These are phyloP conservation scores for Saccharomyces hybrid DNA, from an alignment of 1,139 yeast species.

Conservation along the genomic window DNA sequence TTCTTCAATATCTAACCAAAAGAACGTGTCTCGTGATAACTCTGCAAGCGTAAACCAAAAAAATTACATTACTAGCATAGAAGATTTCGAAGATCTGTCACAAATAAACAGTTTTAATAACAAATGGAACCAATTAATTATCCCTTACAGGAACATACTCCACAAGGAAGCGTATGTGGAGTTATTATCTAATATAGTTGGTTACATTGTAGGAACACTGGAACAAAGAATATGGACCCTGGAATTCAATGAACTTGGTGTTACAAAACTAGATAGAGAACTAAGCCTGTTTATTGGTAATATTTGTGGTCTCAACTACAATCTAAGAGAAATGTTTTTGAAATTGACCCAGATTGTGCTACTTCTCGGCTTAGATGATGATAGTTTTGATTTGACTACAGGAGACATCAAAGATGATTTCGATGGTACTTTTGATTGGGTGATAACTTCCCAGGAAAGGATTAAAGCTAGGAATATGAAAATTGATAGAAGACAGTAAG, in stretches of 20 bases:
- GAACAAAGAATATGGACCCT: constrained; percentile 64
- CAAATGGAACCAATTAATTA: constrained; percentile 57
- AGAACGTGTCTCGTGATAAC: background rate
- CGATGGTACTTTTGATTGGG: constrained; percentile 64
- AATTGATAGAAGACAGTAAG: constrained; percentile 34
- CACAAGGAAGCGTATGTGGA: constrained; percentile 44
- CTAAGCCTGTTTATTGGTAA: constrained; percentile 64
- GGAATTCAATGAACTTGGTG: constrained; percentile 74
- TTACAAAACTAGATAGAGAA: constrained; percentile 78
- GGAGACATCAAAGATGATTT: constrained; percentile 28
- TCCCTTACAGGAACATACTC: constrained; percentile 56
- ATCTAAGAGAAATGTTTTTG: constrained; percentile 67
- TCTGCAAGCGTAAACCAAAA: constrained; percentile 11
- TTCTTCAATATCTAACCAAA: background rate
- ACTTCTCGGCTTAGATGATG: constrained; percentile 77
- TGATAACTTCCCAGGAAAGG: constrained; percentile 72
- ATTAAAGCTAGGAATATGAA: constrained; percentile 47
- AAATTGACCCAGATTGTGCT: constrained; percentile 77
- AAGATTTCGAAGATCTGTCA: constrained; percentile 33
- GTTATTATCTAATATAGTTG: constrained; percentile 46
- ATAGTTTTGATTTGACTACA: constrained; percentile 46
- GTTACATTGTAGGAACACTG: constrained; percentile 42
- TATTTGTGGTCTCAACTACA: constrained; percentile 55
- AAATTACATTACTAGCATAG: constrained; percentile 23
- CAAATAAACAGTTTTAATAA: constrained; percentile 41